Base-by-base conservation (phyloP, 768 basidiomycete genomes). In the Phaffia tasmanica region DNA sequence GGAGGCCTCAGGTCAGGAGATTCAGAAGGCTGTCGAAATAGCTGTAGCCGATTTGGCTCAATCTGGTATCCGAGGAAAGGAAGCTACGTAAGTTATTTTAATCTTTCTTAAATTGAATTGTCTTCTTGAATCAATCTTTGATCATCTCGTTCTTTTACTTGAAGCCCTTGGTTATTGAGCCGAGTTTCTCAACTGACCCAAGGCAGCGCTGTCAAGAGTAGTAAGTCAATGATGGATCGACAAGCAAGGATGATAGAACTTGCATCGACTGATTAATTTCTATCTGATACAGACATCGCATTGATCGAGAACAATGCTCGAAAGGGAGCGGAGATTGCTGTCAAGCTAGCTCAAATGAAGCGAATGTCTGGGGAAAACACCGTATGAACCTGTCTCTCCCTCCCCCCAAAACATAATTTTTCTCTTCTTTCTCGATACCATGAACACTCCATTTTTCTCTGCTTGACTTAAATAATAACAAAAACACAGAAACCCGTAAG, bases 231-330 rank as follows among this genome's bases (percentile, higher is more conserved):
- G 11, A 42, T 42, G 6, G 7, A 29, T 32, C 21, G 21, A 21
- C n/a, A 32, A 18, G 23, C 2, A 46, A 21, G n/a, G 63, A 63
- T 71, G 68, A 62, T 54, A 0, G 25, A 3, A 32, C 23, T 23
- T 47, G 29, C 48, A 19, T 46, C 59, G 30, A 7, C 27, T 42
- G 35, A 5, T 19, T 30, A n/a, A n/a, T 32, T 21, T 42, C 23
- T 25, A 14, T 16, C 18, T 19, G 8, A 42, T 16, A 19, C 65
- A 81, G 95, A 99, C 78, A 81, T 94, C 63, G 93, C 89, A 2
- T 79, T 98, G 15, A 82, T 99, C 55, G 82, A 87, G 75, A 97
- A 97, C 72, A 90, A 91, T 2, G 89, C 92, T 29, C 76, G 82
- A 18, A 80, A 92, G 48, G 93, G 91, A n/a, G 72, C 72, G 15